Base-by-base conservation (phyloP, 73 alveolate genomes). In the Urostyla sp. region DNA sequence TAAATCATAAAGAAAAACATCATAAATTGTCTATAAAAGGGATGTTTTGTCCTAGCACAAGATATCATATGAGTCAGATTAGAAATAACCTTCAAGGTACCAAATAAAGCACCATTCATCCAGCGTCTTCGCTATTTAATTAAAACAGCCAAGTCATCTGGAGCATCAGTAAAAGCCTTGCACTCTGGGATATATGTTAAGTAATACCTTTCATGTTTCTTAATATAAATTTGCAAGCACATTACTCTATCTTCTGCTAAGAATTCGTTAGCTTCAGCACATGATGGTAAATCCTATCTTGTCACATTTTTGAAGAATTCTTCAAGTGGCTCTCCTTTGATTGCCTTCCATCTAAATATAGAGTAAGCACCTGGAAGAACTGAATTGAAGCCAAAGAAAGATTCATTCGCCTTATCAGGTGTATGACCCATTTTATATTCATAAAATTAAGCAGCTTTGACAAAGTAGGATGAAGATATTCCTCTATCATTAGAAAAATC, bases 181-280 rank as follows among this genome's bases (percentile, higher is more conserved):
- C 89, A 85, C 10, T 72, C 93, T 8, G 89, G 93, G 34, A 85
- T 53, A 38, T 73, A 85, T 0, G 73, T 51, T 0, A 85, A 55
- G 45, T 26, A 43, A 63, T 48, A 76, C 21, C 31, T 53, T 5
- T 26, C 16, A 18, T 66, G 24, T 26, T 32, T 36, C 55, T 85
- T 46, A 4, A 73, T 54, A 27, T 59, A 35, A 10, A 82, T 82
- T 56, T 88, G 81, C 32, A 61, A 60, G 44, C 92, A 82, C 92
- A 88, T 80, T 52, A 88, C 80, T 20, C 92, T 55, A 40, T 88
- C 95, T 61, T 88, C 95, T 0, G 95, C 95, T 37, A 88, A 51
- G 60, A 38, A 88, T 63, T 37, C 81, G 69, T 88, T 88, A 1
- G 95, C 84, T 36, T 67, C 78, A 13, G 72, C 67, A 46, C 94